These are phyloP conservation scores for Zygotorulaspora mrakii DNA, from an alignment of 1,139 yeast species.

Conservation along the genomic window DNA sequence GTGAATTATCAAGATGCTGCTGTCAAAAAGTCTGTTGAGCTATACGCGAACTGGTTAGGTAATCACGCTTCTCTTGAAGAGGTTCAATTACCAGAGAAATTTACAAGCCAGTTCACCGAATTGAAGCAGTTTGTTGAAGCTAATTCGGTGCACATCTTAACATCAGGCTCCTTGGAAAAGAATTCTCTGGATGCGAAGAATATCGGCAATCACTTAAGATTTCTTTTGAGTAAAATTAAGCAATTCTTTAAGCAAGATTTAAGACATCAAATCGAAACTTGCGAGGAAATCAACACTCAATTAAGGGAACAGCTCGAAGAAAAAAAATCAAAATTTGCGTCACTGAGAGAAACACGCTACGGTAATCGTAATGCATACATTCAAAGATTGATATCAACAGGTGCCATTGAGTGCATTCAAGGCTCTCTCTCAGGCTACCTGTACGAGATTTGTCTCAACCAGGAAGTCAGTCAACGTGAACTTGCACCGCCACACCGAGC, in stretches of 20 bases:
- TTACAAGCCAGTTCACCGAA: conserved; percentile 17
- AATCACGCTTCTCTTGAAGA: conserved; percentile 19
- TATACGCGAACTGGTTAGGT: conserved; percentile 50
- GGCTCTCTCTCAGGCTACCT: conserved; percentile 18
- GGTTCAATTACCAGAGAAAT: conserved; percentile 21
- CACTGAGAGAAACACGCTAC: conserved; percentile 1
- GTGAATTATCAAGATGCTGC: conserved; percentile 90
- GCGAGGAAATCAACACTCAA: conserved; percentile 5
- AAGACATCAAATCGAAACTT: conserved; percentile 8
- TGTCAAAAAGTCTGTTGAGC: conserved; percentile 66
- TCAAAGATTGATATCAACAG: conserved; percentile 6
- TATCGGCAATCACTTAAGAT: conserved; percentile 7
- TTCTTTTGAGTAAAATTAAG: conserved; percentile 5
- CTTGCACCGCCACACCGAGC: conserved; percentile 21
- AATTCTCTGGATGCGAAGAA: conserved; percentile 12
- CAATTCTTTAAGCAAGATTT: conserved; percentile 11
- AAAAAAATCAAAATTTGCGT: conserved; percentile 7
- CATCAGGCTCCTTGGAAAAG: conserved; percentile 16
- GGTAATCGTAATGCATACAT: conserved; percentile 1
- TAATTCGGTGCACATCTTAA: conserved; percentile 14
- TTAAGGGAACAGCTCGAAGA: conserved; percentile 5
- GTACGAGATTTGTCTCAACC: conserved; percentile 27
- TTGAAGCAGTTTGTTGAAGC: conserved; percentile 17
- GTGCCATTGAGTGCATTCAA: conserved; percentile 13
- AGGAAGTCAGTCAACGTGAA: conserved; percentile 27